Evolutionary conservation across 192 early-diverging fungal species (phyloP).

Genomic region (Backusella westeae): DNA sequence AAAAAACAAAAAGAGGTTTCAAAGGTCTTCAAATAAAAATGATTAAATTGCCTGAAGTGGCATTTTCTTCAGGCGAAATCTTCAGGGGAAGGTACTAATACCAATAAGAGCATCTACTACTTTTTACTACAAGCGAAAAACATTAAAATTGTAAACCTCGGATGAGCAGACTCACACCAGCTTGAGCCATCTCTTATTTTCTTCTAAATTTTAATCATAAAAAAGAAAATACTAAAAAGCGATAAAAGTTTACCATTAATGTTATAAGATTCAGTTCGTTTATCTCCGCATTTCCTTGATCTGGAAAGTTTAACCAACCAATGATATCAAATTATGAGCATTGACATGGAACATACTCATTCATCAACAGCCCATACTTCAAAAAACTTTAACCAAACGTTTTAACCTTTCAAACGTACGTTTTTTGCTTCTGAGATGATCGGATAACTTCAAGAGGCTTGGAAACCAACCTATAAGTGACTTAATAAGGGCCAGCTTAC

Average conservation of each 20-base stretch:
- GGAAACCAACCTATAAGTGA: not conserved
- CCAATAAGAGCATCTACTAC: too few species aligned
- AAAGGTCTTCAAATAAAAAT: too few species aligned
- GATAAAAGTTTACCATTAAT: not conserved
- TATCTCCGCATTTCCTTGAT: not conserved
- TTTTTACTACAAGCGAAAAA: not conserved
- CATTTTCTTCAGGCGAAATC: too few species aligned
- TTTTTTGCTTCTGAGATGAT: not conserved
- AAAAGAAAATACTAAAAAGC: not conserved
- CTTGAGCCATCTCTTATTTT: not conserved
- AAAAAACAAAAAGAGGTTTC: too few species aligned
- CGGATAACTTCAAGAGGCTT: not conserved
- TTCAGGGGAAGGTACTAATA: too few species aligned
- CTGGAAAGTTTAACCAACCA: not conserved
- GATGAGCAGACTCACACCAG: not conserved
- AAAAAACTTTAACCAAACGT: not conserved
- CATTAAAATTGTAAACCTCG: not conserved
- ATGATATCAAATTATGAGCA: not conserved
- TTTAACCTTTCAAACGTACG: not conserved
- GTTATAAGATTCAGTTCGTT: not conserved
- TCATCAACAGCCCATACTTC: not conserved
- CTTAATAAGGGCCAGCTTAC: not conserved
- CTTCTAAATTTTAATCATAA: not conserved
- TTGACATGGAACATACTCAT: not conserved
- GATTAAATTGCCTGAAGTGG: too few species aligned